Base-by-base conservation (phyloP, 768 basidiomycete species). In the Asterophora parasitica region DNA sequence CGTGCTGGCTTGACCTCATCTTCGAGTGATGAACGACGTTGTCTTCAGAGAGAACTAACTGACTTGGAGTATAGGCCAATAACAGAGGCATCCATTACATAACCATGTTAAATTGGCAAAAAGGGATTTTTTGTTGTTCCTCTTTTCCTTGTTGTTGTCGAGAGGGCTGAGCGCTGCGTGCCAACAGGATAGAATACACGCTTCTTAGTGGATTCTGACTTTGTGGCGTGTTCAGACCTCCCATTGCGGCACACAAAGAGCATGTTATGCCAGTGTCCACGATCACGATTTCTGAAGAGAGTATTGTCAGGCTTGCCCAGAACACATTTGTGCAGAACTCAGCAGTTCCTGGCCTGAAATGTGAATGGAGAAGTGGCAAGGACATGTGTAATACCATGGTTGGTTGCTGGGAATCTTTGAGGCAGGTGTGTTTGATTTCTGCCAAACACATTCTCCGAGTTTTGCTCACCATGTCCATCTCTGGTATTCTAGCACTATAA, bases 301-400 rank as follows among this genome's bases (percentile, higher is more conserved):
- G 41, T 42, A 48, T 55, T 42, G 34, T 51, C 31, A 39, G 17
- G 27, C 50, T 59, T 42, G 51, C 52, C 11, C 48, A 42, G 39
- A 51, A 43, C 43, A 55, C 51, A 10, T 31, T 31, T 31, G 30
- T 31, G 9, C 9, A 31, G 30, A 31, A 31, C 30, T 10, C 30
- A 33, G 28, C 32, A 33, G 33, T 37, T 10, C 30, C 26, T 17
- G 55, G 50, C 35, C 38, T 54, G 16, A 58, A 35, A 48, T 60
- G 58, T 49, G 58, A 60, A 23, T 60, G 58, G 58, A 38, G 42
- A 4, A 35, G 37, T 52, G 54, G 56, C 30, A 48, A 44, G 44
- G 40, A 54, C 30, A 9, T 37, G 13, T 59, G 58, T 30, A 48
- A 48, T 36, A 56, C 48, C 45, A 35, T 54, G 12, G 40, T 44